phyloP scores from a whole-genome alignment of 305 asterid species.

The Fraxinus angustifolia region DNA sequence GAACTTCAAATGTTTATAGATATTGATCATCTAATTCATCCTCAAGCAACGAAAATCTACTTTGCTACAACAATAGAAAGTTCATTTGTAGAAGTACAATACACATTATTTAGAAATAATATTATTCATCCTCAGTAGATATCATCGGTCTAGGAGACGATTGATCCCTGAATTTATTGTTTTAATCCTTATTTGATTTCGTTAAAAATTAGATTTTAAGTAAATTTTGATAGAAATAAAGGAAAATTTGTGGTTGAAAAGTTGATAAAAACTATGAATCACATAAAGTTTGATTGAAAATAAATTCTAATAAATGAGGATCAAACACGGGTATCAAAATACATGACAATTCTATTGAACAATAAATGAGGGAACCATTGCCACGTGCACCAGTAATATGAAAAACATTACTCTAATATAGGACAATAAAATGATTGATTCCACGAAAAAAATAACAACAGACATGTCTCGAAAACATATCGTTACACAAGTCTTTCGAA shows the following conservation, averaged over 20 bases:
- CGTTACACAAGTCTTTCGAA: neutral
- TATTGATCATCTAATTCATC: neutral
- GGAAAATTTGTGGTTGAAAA: neutral
- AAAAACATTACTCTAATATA: neutral
- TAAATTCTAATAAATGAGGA: neutral
- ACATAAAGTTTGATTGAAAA: neutral
- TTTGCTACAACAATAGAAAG: neutral
- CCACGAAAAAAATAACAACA: neutral
- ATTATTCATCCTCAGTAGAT: neutral
- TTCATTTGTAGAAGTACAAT: neutral
- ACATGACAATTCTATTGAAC: neutral
- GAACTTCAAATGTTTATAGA: neutral
- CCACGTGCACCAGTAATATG: neutral
- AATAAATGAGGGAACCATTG: neutral
- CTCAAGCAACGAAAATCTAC: neutral
- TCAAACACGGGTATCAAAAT: neutral
- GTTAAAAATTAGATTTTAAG: no score
- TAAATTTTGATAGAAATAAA: no score
- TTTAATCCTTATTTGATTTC: neutral
- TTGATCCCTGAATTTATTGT: neutral
- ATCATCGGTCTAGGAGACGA: neutral
- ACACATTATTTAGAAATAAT: neutral
- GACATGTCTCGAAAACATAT: neutral
- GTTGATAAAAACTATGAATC: neutral
- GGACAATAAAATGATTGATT: neutral